These are phyloP conservation scores for Coprinopsis strossmayeri DNA, from an alignment of 768 basidiomycete genomes.

Conservation along the genomic window DNA sequence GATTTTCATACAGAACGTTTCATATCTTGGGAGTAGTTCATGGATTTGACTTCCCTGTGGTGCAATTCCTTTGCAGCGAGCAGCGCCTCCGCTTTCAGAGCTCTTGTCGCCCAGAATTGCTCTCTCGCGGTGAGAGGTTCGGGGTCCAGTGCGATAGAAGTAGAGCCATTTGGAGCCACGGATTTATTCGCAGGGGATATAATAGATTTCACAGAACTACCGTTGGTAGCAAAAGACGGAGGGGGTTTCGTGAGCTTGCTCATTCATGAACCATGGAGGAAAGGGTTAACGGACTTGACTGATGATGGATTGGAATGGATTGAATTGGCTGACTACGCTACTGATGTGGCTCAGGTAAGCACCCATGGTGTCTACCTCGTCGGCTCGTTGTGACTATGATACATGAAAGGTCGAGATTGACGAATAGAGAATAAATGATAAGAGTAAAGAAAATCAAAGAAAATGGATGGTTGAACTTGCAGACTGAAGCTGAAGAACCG, in stretches of 20 bases:
- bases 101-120: slow-evolving; percentile 66
- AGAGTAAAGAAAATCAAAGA: too few relatives aligned
- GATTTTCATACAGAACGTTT: slow-evolving; percentile 38
- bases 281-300: not conserved
- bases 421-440: too few relatives aligned
- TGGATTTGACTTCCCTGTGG: slow-evolving; percentile 38
- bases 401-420: too few relatives aligned
- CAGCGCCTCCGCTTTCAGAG: slow-evolving; percentile 57
- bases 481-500: too few relatives aligned
- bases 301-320: too few relatives aligned
- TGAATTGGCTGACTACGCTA: too few relatives aligned
- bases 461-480: too few relatives aligned
- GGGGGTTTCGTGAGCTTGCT: slow-evolving; percentile 9
- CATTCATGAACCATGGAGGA: slow-evolving; percentile 5
- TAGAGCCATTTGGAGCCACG: not conserved
- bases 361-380: too few relatives aligned
- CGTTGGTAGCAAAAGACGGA: not conserved
- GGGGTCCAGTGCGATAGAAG: not conserved
- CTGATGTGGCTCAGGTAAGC: too few relatives aligned
- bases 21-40: slow-evolving; percentile 34
- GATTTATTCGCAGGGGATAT: not conserved
- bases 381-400: too few relatives aligned
- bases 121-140: slow-evolving; percentile 28
- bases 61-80: slow-evolving; percentile 43
- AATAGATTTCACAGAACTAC: slow-evolving; percentile 1